Conservation (phyloP, 2,329 filamentous ascomycete genomes). For the Paracoccidioides lutzii region DNA sequence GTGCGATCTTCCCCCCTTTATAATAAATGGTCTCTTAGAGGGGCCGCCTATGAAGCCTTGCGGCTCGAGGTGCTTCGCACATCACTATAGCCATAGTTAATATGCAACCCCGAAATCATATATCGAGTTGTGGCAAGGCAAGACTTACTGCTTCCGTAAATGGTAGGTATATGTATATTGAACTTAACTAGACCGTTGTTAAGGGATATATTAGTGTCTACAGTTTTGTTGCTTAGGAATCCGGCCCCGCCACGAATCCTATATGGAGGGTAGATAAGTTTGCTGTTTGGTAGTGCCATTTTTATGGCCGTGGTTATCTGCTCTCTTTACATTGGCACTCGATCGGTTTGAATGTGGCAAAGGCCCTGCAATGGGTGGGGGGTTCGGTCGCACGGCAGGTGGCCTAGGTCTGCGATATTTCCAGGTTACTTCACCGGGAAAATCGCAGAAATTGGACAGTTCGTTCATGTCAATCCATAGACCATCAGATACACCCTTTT, state of each 20-base stretch:
- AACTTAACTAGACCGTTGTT: conserved; percentile 50
- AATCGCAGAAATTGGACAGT: conserved; percentile 34
- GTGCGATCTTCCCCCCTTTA: background rate
- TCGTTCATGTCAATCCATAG: conserved; percentile 58
- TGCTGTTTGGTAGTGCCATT: conserved; percentile 45
- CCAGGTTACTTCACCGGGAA: conserved; percentile 37
- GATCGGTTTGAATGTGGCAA: conserved; percentile 48
- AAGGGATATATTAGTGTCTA: conserved; percentile 50
- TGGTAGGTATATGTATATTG: conserved; percentile 58
- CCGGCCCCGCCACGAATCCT: conserved; percentile 46
- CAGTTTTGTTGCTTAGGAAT: conserved; percentile 37
- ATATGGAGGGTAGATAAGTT: conserved; percentile 49
- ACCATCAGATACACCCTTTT: conserved; percentile 53
- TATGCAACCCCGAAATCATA: background rate
- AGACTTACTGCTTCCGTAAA: conserved; percentile 46
- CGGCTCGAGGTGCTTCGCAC: conserved; percentile 45
- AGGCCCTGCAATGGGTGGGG: conserved; percentile 51
- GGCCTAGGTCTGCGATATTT: conserved; percentile 44
- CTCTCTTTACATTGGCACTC: background rate
- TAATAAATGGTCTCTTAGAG: conserved; percentile 45
- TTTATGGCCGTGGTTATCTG: conserved; percentile 17
- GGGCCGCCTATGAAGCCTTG: conserved; percentile 51
- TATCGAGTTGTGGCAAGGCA: background rate
- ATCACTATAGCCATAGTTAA: conserved; percentile 38
- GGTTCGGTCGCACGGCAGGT: conserved; percentile 46